Evolutionary conservation across 1,139 yeast species (phyloP), one percentile per base, ranked within the genome.

Genomic region (Magnusiomyces tetraspermus): DNA sequence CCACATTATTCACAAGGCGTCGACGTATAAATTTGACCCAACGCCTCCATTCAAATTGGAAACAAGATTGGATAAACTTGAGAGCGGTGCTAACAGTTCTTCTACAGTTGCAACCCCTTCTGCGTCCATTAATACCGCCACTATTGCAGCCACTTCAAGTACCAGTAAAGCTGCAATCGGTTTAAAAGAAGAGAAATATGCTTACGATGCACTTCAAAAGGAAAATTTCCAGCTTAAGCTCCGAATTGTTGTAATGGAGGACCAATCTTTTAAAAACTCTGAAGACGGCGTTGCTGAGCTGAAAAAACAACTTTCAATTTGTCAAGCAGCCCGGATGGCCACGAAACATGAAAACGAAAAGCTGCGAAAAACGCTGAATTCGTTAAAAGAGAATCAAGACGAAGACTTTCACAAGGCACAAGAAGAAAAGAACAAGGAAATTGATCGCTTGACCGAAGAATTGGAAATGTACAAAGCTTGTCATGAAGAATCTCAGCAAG

Each of bases 221-320:
- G 61, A 59, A 43, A 58, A 54, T 40, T 59, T 57, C 40, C 56
- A 55, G 31, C 56, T 59, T 17, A 57, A 59, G 51, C 50, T 59
- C 19, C 50, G 51, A 23, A 56, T 59, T 48, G 55, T 57, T 3
- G 49, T 57, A 13, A 53, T 57, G 51, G 61, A 58, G 37, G 48
- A 51, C 10, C 57, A 54, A 42, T 36, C 54, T 15, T 49, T 51
- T 28, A 49, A 52, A 15, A 50, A 53, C 8, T 57, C 61, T 23
- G 54, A 52, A 5, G 53, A 53, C 19, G 61, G 61, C 1, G 57
- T 59, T 2, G 59, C 59, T 1, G 59, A 58, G 24, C 51, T 59
- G 21, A 47, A 54, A 31, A 57, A 53, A 31, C 53, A 53, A 38
- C 51, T 59, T 15, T 58, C 56, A 1, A 59, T 55, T 10, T 50